Evolutionary conservation across 2,329 filamentous ascomycete species (phyloP), one percentile per base, ranked within the genome.

Genomic region (Calonectria pteridis): DNA sequence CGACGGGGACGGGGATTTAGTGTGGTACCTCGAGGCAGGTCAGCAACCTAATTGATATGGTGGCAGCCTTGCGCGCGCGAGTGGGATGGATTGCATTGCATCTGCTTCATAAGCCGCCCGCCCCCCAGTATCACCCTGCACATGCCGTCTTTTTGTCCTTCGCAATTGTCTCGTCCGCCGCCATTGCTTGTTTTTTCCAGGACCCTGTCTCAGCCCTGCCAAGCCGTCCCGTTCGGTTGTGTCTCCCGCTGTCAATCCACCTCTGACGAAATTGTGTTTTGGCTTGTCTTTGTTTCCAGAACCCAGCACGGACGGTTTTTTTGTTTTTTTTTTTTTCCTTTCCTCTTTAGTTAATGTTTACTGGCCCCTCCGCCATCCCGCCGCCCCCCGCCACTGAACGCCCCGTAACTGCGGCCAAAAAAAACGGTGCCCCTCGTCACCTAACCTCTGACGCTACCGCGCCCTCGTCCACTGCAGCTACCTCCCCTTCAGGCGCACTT

Each of bases 361-460:
- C 49, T 65, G 51, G 63, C 49, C 70, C 70, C 58, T 72, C 65
- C 70, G 65, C 65, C 70, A 69, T 69, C 70, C 70, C 70, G 70
- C 46, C 46, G 55, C 46, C 70, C 35, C 33, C 55, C 62, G 64
- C 69, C 55, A 64, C 59, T 64, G 59, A 64, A 46, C 59, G 59
- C 49, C 62, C 69, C 59, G 69, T 51, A 64, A 68, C 43, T 26
- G 63, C 16, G 62, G 55, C 26, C n/a, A 26, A 37, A 59, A 59
- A 37, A 62, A 62, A 62, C 55, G 55, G 40, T 10, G 53, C 53
- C 53, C 49, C 29, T 49, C 55, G 67, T 55, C 31, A 14, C 43
- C 58, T 64, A 64, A 69, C 35, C 55, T 69, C 55, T 50, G 33
- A 64, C 58, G 26, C 67, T 50, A 67, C 65, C 28, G 33, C 49